A percentile compares a stretch with the other conserved stretches of the same genome.
Evolutionary conservation across 192 early-diverging fungal species (phyloP).

Genomic region (Thoreauomyces humboldtii): DNA sequence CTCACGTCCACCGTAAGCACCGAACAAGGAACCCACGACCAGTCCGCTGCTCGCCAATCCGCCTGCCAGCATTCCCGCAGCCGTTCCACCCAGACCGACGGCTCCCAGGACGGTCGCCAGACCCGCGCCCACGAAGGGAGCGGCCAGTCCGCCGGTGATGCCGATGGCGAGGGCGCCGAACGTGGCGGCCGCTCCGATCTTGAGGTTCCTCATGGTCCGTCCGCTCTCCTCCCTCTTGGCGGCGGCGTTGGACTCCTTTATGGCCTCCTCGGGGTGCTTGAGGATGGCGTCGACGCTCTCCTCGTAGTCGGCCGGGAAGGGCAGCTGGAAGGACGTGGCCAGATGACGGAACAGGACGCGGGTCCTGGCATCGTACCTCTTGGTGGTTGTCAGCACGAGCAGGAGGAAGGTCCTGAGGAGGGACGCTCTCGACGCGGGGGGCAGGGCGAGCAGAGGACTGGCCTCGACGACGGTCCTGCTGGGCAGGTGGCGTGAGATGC

Average conservation of each 20-base stretch:
- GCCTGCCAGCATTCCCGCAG: slow-evolving; percentile 41
- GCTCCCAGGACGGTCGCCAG: slow-evolving; percentile 40
- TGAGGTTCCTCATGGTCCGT: slow-evolving; percentile 41
- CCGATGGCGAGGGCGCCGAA: slow-evolving; percentile 49
- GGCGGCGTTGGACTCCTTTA: slow-evolving; percentile 29
- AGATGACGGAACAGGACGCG: slow-evolving; percentile 41
- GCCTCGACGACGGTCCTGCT: too few species aligned
- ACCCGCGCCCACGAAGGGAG: slow-evolving; percentile 53
- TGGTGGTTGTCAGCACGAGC: slow-evolving; percentile 11
- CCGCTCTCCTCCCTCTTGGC: slow-evolving; percentile 17
- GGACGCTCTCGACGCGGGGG: background rate
- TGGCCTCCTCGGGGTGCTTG: slow-evolving; percentile 33
- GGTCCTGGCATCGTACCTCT: slow-evolving; percentile 48
- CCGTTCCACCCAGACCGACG: slow-evolving; percentile 34
- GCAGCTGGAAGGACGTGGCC: slow-evolving; percentile 25
- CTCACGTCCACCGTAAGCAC: slow-evolving; percentile 50
- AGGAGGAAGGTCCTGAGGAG: slow-evolving; percentile 18
- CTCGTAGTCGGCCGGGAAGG: slow-evolving; percentile 39
- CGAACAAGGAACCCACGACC: slow-evolving; percentile 49
- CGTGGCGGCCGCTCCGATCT: slow-evolving; percentile 44
- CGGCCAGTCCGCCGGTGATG: slow-evolving; percentile 51
- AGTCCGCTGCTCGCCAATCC: slow-evolving; percentile 45
- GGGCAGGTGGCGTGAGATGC: too few species aligned
- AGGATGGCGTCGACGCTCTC: slow-evolving; percentile 34
- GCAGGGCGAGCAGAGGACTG: too few species aligned